Percentiles rank a stretch among this genome's conserved stretches.
phyloP scores from a whole-genome alignment of 2,329 filamentous ascomycete species.

The Fusarium zealandicum region DNA sequence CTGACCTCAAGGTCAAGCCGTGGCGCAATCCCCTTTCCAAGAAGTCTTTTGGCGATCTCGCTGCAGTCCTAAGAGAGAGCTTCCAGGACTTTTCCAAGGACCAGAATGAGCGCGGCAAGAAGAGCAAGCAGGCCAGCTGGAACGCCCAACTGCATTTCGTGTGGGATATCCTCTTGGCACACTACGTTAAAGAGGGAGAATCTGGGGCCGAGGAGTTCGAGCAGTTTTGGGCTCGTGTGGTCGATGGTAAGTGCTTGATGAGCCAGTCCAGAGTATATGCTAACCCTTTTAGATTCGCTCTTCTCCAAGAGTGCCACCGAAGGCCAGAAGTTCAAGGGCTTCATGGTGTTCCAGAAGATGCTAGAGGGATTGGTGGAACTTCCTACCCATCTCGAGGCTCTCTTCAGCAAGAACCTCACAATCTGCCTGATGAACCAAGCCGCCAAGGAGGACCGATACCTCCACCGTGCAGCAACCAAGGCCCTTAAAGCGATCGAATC shows the following conservation, averaged over 20 bases:
- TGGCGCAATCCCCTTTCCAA: constrained; percentile 81
- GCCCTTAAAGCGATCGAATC: constrained; percentile 75
- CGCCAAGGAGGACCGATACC: constrained; percentile 76
- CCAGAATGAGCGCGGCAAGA: constrained; percentile 50
- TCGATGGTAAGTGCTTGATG: constrained; percentile 74
- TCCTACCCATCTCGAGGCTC: constrained; percentile 55
- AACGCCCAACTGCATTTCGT: constrained; percentile 85
- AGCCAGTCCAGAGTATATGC: background rate
- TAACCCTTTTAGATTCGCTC: constrained; percentile 69
- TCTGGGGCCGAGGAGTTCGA: constrained; percentile 62
- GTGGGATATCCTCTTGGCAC: constrained; percentile 79
- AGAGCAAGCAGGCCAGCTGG: constrained; percentile 74
- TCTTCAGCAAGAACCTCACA: constrained; percentile 87
- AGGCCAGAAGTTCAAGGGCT: constrained; percentile 90
- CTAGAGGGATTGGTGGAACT: constrained; percentile 62
- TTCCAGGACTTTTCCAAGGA: constrained; percentile 61
- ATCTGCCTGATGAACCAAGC: constrained; percentile 84
- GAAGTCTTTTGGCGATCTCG: constrained; percentile 72
- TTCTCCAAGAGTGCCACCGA: constrained; percentile 84
- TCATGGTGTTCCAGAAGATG: constrained; percentile 83
- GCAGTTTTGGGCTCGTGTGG: constrained; percentile 84
- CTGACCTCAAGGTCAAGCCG: constrained; percentile 68
- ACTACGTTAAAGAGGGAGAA: constrained; percentile 53
- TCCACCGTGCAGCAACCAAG: constrained; percentile 80
- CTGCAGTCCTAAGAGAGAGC: constrained; percentile 81